phyloP scores from a whole-genome alignment of 2,329 filamentous ascomycete genomes.

The Ceratocystis papillata region DNA sequence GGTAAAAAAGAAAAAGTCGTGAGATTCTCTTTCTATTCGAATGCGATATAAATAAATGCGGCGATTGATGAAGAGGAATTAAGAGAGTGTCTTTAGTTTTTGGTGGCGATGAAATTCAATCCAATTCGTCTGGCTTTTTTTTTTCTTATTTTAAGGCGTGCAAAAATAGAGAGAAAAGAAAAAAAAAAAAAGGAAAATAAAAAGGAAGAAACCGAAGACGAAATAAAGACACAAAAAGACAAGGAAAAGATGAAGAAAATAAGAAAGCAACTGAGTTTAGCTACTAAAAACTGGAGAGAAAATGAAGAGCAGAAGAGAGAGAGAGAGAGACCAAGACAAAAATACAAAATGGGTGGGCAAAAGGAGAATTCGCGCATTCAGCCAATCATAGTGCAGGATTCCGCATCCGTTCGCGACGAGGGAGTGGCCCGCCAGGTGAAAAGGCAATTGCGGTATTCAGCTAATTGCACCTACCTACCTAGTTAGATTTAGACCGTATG shows the following conservation, averaged over 20 bases:
- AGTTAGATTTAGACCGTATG: background rate
- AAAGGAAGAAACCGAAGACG: conserved; percentile 3
- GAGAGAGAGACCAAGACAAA: background rate
- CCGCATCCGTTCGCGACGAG: conserved; percentile 13
- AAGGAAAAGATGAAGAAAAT: conserved; percentile 7
- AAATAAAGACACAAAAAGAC: conserved; percentile 7
- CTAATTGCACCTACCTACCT: background rate
- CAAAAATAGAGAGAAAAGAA: conserved; percentile 1
- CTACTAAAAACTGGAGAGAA: background rate
- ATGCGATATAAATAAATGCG: conserved; percentile 1
- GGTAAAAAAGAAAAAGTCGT: background rate
- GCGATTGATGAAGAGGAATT: background rate
- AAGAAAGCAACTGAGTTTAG: too few relatives aligned
- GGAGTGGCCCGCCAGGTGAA: conserved; percentile 1
- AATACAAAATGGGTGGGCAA: conserved; percentile 6
- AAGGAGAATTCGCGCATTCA: conserved; percentile 13
- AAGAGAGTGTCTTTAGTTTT: background rate
- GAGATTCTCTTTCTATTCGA: background rate
- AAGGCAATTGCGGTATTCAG: conserved; percentile 10
- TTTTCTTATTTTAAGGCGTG: background rate
- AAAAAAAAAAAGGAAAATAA: conserved; percentile 7
- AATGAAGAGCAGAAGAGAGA: background rate
- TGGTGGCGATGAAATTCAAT: background rate
- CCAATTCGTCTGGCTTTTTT: background rate
- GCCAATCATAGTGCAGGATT: conserved; percentile 14